These are phyloP conservation scores for Lupinus albus DNA, from an alignment of 306 rosid genomes.

Conservation along the genomic window DNA sequence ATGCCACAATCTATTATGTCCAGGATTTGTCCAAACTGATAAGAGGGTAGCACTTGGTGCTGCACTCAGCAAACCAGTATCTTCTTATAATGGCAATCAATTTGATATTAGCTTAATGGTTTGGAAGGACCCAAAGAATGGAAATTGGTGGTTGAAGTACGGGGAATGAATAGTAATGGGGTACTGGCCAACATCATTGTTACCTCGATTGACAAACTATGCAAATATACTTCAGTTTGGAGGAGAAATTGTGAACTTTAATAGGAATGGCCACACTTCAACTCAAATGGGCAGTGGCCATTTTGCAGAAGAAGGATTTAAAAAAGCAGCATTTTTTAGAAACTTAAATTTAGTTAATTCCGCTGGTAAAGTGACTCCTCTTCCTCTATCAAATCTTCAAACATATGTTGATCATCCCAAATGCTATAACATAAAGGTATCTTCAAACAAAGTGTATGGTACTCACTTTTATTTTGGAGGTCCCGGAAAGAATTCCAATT, in stretches of 20 bases:
- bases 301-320: slow-evolving; percentile 88
- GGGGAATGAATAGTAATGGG: slow-evolving; percentile 35
- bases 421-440: slow-evolving; percentile 85
- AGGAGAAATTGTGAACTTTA: no score
- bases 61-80: slow-evolving; percentile 98
- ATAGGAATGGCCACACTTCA: slow-evolving; percentile 80
- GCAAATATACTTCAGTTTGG: no score
- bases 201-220: no score
- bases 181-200: no score
- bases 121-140: slow-evolving; percentile 99
- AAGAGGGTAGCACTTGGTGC: slow-evolving; percentile 95
- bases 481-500: slow-evolving; percentile 90
- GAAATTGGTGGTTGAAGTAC: slow-evolving; percentile 95
- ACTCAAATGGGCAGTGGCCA: slow-evolving; percentile 99
- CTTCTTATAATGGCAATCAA: slow-evolving; percentile 72
- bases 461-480: slow-evolving; percentile 97
- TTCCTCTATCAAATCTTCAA: slow-evolving; percentile 76
- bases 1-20: slow-evolving; percentile 91
- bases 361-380: slow-evolving; percentile 69
- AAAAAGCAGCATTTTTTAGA: slow-evolving; percentile 92
- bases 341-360: slow-evolving; percentile 85
- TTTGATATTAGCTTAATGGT: slow-evolving; percentile 93
- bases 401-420: slow-evolving; percentile 75
- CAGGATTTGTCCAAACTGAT: slow-evolving; percentile 95
- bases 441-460: slow-evolving; percentile 84